Base-by-base conservation (phyloP, 768 basidiomycete genomes). In the Leccinum rimulosum region DNA sequence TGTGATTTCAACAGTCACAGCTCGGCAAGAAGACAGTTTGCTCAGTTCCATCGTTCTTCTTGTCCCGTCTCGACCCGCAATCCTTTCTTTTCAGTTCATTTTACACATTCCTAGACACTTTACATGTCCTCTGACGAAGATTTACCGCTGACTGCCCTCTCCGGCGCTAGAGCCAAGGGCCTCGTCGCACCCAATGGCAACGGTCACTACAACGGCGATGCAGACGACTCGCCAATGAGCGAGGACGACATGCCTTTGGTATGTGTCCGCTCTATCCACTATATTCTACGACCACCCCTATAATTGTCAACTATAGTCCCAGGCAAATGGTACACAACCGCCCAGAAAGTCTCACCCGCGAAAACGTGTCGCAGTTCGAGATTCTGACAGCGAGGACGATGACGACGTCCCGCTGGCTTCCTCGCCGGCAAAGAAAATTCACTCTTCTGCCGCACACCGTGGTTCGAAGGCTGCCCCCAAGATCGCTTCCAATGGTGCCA, bases 161-260 rank as follows among this genome's bases (percentile, higher is more conserved):
- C 75, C 57, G 78, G 77, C 65, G 70, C 79, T 61, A 70, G 71
- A 60, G 67, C 74, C 43, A 85, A 81, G 55, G 76, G 78, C 65
- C 70, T 74, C 64, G 73, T 71, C 70, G 71, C 71, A 62, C 75
- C 76, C 59, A 83, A 84, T 63, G 76, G 77, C 51, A 78, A 77
- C 66, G 74, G 74, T 60, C 70, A 74, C 66, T 59, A 58, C 58
- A 76, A 76, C 27, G 73, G 72, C 25, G 74, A 76, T 57, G 74
- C 77, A 57, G 74, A 70, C 14, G 74, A 75, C 67, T 77, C 75
- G 53, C 76, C 79, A 27, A 82, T 86, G 81, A 88, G 86, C 62
- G 88, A 89, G 59, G 87, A 84, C 54, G 87, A 90, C 65, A 73
- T 84, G 73, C 89, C 89, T 49, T 77, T 90, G 70, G 91, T 92